Evolutionary conservation across 1,139 yeast species (phyloP).

Genomic region (Yamadazyma trypodendri): DNA sequence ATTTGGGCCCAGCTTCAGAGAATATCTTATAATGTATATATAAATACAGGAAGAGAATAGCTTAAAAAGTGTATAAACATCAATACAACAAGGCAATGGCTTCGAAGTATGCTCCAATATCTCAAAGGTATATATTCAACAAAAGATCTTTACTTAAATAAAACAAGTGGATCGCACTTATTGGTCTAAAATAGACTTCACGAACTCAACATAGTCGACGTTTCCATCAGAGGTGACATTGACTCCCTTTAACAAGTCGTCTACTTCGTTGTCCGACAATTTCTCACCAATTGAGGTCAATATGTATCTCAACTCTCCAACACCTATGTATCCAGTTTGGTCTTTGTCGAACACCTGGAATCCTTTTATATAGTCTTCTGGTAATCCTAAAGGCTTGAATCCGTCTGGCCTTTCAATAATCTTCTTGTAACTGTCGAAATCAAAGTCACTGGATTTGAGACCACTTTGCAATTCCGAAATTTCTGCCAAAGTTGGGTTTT

Average conservation of each 20-base stretch:
- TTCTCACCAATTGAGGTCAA: constrained; percentile 93
- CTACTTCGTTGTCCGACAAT: constrained; percentile 85
- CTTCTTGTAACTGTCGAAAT: constrained; percentile 75
- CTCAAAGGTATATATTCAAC: too few species aligned
- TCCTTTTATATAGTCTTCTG: constrained; percentile 95
- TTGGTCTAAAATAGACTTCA: constrained; percentile 89
- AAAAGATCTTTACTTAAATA: too few species aligned
- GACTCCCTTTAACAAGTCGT: constrained; percentile 93
- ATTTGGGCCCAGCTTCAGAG: background rate
- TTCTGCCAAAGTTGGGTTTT: constrained; percentile 94
- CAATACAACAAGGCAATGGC: too few species aligned
- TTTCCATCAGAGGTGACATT: constrained; percentile 91
- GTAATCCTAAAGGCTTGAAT: constrained; percentile 85
- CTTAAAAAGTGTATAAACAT: too few species aligned
- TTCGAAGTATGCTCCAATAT: too few species aligned
- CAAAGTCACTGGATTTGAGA: constrained; percentile 49
- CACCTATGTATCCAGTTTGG: constrained; percentile 92
- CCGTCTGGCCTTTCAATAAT: constrained; percentile 87
- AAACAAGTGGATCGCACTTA: too few species aligned
- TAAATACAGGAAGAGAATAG: too few species aligned
- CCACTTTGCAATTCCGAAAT: constrained; percentile 67
- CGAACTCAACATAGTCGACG: constrained; percentile 93
- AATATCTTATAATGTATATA: too few species aligned
- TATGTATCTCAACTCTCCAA: constrained; percentile 93
- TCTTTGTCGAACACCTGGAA: constrained; percentile 98